These are phyloP conservation scores for Naganishia kalamii DNA, from an alignment of 768 basidiomycete genomes.

Conservation along the genomic window DNA sequence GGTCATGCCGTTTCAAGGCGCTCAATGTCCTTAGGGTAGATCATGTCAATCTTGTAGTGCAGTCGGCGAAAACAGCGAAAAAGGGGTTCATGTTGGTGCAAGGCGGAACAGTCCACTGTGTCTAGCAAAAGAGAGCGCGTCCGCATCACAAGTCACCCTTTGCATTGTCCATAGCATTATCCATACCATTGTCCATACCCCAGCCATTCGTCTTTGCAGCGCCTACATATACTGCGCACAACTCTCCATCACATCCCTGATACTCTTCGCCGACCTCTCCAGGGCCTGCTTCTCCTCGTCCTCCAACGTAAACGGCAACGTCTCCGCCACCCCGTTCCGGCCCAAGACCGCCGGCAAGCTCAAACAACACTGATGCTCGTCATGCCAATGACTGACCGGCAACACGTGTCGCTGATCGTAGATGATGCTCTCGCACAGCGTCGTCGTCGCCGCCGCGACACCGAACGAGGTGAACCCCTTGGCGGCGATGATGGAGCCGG, in stretches of 20 bases:
- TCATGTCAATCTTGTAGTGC: too few species aligned
- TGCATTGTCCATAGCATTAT: too few species aligned
- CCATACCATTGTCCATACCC: too few species aligned
- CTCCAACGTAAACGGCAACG: constrained; percentile 10
- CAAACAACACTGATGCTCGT: constrained; percentile 8
- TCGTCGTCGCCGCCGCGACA: constrained; percentile 14
- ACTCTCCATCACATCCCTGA: constrained; percentile 14
- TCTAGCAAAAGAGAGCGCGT: too few species aligned
- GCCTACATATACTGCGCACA: constrained; percentile 17
- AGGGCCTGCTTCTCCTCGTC: constrained; percentile 13
- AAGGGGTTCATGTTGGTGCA: too few species aligned
- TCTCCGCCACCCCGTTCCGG: constrained; percentile 2
- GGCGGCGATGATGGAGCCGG: constrained; percentile 18
- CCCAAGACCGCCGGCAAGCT: constrained; percentile 17
- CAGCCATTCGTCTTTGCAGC: too few species aligned
- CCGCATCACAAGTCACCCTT: too few species aligned
- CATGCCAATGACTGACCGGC: constrained; percentile 18
- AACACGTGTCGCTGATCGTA: constrained; percentile 13
- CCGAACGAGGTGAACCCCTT: constrained; percentile 20
- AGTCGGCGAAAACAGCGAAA: too few species aligned
- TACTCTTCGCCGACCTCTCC: constrained; percentile 16
- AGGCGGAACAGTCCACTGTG: too few species aligned
- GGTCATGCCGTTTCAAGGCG: too few species aligned
- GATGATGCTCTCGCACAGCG: constrained; percentile 20
- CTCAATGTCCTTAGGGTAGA: too few species aligned